Evolutionary conservation across 192 early-diverging fungal species (phyloP).

Genomic region (Coemansia sp.): DNA sequence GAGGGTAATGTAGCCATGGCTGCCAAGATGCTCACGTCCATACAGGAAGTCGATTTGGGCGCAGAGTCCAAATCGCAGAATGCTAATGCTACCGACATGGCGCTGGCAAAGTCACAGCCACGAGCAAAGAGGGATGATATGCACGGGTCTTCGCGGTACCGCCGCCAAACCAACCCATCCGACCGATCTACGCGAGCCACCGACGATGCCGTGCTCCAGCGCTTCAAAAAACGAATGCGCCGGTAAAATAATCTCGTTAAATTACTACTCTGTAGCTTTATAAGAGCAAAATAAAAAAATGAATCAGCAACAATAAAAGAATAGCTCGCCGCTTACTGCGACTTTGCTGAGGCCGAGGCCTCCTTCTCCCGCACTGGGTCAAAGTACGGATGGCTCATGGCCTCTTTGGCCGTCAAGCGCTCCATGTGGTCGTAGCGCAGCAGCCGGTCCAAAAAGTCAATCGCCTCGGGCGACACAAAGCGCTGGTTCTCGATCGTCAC

Average conservation of each 20-base stretch:
- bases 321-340: neutral
- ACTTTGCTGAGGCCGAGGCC: slow-evolving; percentile 5
- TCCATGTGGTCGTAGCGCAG: slow-evolving; percentile 93
- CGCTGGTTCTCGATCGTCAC: slow-evolving; percentile 80
- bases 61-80: slow-evolving; percentile 66
- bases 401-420: slow-evolving; percentile 80
- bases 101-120: slow-evolving; percentile 11
- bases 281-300: neutral
- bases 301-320: neutral
- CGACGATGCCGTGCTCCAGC: slow-evolving; percentile 77
- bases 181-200: slow-evolving; percentile 59
- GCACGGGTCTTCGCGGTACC: neutral
- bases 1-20: slow-evolving; percentile 88
- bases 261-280: neutral
- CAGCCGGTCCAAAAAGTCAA: slow-evolving; percentile 88
- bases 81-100: slow-evolving; percentile 74
- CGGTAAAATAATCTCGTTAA: slow-evolving; percentile 27
- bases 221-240: slow-evolving; percentile 84
- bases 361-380: slow-evolving; percentile 41
- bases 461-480: slow-evolving; percentile 75
- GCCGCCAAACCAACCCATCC: slow-evolving; percentile 25
- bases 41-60: slow-evolving; percentile 88
- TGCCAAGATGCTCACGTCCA: slow-evolving; percentile 83
- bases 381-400: slow-evolving; percentile 91
- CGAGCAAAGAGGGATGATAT: neutral